These are phyloP conservation scores for Torulaspora microellipsoides DNA, from an alignment of 805 yeast genomes.

Conservation along the genomic window DNA sequence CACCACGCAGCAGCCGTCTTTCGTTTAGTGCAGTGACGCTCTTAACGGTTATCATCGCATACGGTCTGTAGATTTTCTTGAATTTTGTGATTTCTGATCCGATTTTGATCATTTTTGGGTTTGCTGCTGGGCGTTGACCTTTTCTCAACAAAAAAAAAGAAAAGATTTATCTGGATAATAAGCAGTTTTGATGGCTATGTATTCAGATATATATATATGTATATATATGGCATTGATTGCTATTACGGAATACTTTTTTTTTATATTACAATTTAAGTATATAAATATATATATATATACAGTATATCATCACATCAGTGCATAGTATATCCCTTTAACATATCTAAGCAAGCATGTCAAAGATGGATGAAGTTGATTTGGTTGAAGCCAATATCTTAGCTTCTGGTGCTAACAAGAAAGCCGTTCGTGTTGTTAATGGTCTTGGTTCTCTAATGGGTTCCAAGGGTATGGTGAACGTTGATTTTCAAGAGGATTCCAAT, in stretches of 20 bases:
- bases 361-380: conserved; percentile 46
- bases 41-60: no score
- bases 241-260: background rate
- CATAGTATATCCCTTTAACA: background rate
- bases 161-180: background rate
- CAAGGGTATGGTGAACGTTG: conserved; percentile 60
- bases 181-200: no score
- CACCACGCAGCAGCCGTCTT: no score
- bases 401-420: conserved; percentile 70
- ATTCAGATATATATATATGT: no score
- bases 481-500: conserved; percentile 43
- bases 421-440: conserved; percentile 71
- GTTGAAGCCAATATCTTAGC: conserved; percentile 73
- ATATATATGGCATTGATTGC: no score
- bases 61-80: no score
- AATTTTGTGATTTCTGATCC: no score
- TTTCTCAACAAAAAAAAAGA: conserved; percentile 13
- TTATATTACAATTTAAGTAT: background rate
- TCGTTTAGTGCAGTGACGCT: no score
- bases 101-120: no score
- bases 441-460: conserved; percentile 82
- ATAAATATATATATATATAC: conserved; percentile 1
- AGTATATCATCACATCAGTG: background rate
- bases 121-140: background rate
- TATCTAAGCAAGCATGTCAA: conserved; percentile 3